Conservation (phyloP, 306 rosid genomes). For the Cyamopsis tetragonoloba region DNA sequence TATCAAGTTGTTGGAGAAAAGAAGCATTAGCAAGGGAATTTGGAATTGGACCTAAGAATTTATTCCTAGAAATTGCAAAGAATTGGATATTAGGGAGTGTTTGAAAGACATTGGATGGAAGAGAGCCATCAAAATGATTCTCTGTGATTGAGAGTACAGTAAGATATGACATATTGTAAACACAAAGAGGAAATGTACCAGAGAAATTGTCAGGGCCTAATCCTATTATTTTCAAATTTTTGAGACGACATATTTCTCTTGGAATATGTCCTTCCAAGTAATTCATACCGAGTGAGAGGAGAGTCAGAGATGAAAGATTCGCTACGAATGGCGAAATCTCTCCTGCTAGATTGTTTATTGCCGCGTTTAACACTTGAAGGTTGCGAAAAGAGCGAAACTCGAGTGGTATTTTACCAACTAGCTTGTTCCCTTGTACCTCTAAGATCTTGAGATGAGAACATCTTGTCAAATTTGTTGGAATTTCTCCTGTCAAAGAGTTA, state of each 20-base stretch:
- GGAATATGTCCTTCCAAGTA: constrained; percentile 25
- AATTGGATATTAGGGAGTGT: constrained; percentile 11
- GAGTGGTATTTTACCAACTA: background rate
- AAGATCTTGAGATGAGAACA: background rate
- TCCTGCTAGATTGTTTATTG: background rate
- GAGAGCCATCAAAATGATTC: constrained; percentile 17
- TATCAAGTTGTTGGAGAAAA: background rate
- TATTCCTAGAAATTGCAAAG: background rate
- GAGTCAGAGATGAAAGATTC: constrained; percentile 3
- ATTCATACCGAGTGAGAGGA: background rate
- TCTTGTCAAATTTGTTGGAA: constrained; percentile 21
- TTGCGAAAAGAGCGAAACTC: constrained; percentile 4
- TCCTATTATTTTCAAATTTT: fast-evolving
- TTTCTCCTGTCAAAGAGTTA: constrained; percentile 21
- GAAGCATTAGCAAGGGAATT: constrained; percentile 24
- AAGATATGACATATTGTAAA: no score
- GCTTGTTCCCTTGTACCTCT: background rate
- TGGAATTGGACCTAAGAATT: constrained; percentile 27
- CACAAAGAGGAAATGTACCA: constrained; percentile 15
- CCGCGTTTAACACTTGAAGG: background rate
- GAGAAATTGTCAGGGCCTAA: background rate
- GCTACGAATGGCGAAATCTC: constrained; percentile 22
- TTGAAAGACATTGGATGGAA: constrained; percentile 22
- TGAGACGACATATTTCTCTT: background rate
- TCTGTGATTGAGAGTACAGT: fast-evolving